Base-by-base conservation (phyloP, 177 flowering plant genomes). In the Vitis hybrid region DNA sequence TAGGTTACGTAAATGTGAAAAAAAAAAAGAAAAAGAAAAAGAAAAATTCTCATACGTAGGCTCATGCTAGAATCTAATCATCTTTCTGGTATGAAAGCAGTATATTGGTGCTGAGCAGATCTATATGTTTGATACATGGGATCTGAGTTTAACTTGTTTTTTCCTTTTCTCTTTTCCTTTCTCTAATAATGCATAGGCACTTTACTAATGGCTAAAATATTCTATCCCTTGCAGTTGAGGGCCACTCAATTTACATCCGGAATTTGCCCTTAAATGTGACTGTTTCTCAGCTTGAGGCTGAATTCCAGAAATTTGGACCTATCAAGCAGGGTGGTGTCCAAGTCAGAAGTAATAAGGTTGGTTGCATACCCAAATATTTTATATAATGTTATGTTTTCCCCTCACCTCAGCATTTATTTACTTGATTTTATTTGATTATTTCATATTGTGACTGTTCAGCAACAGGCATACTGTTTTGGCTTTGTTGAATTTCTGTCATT, bases 321-420 rank as follows among this genome's bases (percentile, higher is more conserved):
- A 86, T 91, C 56, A 91, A 90, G 72, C 84, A 68, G 49, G 84
- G 66, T 11, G 98, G 98, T 19, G 75, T 93, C 71, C 98, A 93
- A 90, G 98, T 93, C 67, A 84, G 95, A 80, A 87, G 89, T 70
- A 86, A 86, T 60, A 83, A 79, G 97, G 98, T 89, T 20, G 31
- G 68, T 60, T 50, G 60, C 49, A 65, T 52, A 15, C 19, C 2
- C n/a, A 2, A 19, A 57, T 49, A 10, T 51, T 1, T 10, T 51
- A 33, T 51, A 13, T 8, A 14, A 1, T 8, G 31, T 56, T 0
- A 5, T 39, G 22, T 64, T 33, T 72, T 51, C 56, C 12, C 56
- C 53, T n/a, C 14, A 6, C n/a, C 16, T 52, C 20, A 18, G 56
- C 15, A 58, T 65, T 50, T 55, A 45, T 19, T 4, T 33, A 12